Conservation (phyloP, 1,139 yeast species). For the Saccharomyces hybrid region DNA sequence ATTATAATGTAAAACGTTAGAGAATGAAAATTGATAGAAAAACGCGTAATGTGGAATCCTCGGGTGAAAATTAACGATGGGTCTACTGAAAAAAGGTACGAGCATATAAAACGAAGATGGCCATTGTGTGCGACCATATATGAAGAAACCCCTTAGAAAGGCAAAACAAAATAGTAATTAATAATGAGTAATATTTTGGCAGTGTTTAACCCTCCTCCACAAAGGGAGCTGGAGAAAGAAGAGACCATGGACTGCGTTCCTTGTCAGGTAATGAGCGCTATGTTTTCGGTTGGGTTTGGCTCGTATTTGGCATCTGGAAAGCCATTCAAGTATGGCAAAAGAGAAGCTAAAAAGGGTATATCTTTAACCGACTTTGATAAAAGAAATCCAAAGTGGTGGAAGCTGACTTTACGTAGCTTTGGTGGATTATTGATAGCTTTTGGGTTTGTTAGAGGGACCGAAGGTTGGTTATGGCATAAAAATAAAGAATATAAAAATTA, state of each 20-base stretch:
- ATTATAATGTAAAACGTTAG: not conserved
- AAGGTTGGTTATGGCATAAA: slow-evolving; percentile 45
- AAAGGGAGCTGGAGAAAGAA: slow-evolving; percentile 37
- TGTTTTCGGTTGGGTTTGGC: slow-evolving; percentile 52
- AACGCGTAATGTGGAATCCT: not conserved
- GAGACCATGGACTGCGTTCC: slow-evolving; percentile 48
- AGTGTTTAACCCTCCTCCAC: slow-evolving; percentile 51
- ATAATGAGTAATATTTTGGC: slow-evolving; percentile 53
- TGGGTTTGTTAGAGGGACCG: slow-evolving; percentile 52
- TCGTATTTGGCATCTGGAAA: slow-evolving; percentile 47
- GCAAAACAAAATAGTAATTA: not conserved
- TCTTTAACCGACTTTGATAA: slow-evolving; percentile 31
- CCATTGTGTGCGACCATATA: not conserved
- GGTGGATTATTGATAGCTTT: slow-evolving; percentile 48
- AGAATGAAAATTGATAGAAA: not conserved
- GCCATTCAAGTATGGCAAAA: slow-evolving; percentile 39
- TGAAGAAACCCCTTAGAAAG: not conserved
- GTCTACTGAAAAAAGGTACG: not conserved
- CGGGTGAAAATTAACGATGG: not conserved
- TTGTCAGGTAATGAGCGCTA: slow-evolving; percentile 57
- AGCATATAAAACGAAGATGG: not conserved
- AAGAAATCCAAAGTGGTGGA: slow-evolving; percentile 55
- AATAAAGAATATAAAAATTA: slow-evolving; percentile 20
- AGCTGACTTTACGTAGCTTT: slow-evolving; percentile 39
- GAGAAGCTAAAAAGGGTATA: slow-evolving; percentile 30